Conservation (phyloP, 2,329 filamentous ascomycete species). For the Alternaria sp. region DNA sequence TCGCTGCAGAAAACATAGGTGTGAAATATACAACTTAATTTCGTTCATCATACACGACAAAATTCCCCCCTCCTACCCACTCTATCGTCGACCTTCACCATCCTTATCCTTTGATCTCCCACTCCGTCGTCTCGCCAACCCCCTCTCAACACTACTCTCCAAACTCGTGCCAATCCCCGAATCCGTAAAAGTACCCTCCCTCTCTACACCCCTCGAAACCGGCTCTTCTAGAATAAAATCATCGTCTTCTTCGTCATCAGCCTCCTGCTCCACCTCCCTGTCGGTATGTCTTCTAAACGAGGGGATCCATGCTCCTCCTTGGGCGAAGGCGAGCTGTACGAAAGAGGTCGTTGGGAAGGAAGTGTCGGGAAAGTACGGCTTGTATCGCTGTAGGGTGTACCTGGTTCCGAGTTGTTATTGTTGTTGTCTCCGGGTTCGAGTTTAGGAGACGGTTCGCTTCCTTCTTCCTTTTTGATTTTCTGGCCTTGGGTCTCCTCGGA, state of each 20-base stretch:
- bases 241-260: slow-evolving; percentile 57
- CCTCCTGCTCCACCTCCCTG: slow-evolving; percentile 50
- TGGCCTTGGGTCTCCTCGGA: neutral
- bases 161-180: slow-evolving; percentile 61
- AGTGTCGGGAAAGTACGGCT: slow-evolving; percentile 60
- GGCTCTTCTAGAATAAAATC: slow-evolving; percentile 54
- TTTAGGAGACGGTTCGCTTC: slow-evolving; percentile 20
- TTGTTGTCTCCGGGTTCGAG: slow-evolving; percentile 15
- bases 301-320: slow-evolving; percentile 34
- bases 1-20: no score
- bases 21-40: no score
- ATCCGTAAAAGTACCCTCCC: slow-evolving; percentile 42
- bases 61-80: neutral
- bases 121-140: slow-evolving; percentile 25
- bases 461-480: neutral
- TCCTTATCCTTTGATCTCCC: slow-evolving; percentile 6
- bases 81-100: neutral
- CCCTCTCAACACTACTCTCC: slow-evolving; percentile 44
- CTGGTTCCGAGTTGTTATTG: slow-evolving; percentile 24
- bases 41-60: no score
- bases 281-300: slow-evolving; percentile 34
- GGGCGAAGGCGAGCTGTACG: slow-evolving; percentile 41
- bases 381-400: slow-evolving; percentile 55
- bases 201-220: slow-evolving; percentile 17
- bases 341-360: slow-evolving; percentile 55